phyloP scores from a whole-genome alignment of 2,329 filamentous ascomycete genomes.

The Rhynchosporium graminicola region DNA sequence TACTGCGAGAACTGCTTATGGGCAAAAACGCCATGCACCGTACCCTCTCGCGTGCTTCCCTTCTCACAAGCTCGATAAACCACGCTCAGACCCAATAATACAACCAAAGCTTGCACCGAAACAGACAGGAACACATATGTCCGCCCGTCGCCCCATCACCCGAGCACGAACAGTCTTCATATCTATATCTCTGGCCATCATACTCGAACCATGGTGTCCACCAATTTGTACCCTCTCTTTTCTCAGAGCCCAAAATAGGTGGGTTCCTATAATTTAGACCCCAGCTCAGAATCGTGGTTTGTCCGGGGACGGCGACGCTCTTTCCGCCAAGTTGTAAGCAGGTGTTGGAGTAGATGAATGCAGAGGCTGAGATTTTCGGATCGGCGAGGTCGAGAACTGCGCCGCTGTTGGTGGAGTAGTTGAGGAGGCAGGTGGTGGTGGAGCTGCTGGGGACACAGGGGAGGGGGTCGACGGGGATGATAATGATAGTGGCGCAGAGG shows the following conservation, averaged over 20 bases:
- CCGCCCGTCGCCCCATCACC: neutral
- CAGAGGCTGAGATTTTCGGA: neutral
- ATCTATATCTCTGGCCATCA: conserved; percentile 6
- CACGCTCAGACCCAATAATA: neutral
- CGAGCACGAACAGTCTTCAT: conserved; percentile 5
- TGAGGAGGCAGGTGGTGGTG: conserved; percentile 7
- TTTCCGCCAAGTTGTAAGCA: conserved; percentile 11
- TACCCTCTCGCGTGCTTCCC: neutral
- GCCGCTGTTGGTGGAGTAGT: conserved; percentile 15
- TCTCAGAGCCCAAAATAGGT: conserved; percentile 9
- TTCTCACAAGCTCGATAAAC: neutral
- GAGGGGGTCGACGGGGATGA: conserved; percentile 1
- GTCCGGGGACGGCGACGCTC: neutral
- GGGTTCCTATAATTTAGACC: conserved; percentile 7
- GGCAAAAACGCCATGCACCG: neutral
- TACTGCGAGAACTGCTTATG: too few species aligned
- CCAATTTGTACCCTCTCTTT: neutral
- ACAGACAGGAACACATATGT: conserved; percentile 9
- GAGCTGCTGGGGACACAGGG: neutral
- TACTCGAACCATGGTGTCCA: conserved; percentile 10
- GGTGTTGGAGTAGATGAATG: conserved; percentile 11
- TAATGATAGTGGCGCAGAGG: neutral
- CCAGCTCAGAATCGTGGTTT: conserved; percentile 7
- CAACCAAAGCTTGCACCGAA: conserved; percentile 7
- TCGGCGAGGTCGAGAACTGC: neutral